phyloP scores from a whole-genome alignment of 331 rosid genomes.

The Telfairia occidentalis region DNA sequence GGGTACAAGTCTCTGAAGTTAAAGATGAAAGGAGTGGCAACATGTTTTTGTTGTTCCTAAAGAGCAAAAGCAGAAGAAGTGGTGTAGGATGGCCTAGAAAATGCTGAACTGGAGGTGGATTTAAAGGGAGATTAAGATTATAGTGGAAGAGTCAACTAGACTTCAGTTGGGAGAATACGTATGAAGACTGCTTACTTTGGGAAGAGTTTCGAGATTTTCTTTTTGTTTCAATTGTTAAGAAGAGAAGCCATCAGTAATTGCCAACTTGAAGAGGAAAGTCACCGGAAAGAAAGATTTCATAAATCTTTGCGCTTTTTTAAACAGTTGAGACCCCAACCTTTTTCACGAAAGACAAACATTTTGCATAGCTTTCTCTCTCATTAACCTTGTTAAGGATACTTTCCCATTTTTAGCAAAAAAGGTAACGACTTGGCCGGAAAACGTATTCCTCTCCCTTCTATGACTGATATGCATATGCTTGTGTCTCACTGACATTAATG shows the following conservation, averaged over 20 bases:
- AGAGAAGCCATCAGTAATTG: slow-evolving; percentile 40
- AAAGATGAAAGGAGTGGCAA: slow-evolving; percentile 34
- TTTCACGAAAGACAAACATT: slow-evolving; percentile 38
- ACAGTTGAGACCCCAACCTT: slow-evolving; percentile 63
- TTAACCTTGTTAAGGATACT: slow-evolving; percentile 31
- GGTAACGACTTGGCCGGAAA: slow-evolving; percentile 16
- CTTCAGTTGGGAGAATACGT: slow-evolving; percentile 56
- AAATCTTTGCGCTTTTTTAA: slow-evolving; percentile 68
- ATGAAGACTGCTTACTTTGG: slow-evolving; percentile 53
- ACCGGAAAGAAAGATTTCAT: slow-evolving; percentile 57
- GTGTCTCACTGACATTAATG: slow-evolving; percentile 36
- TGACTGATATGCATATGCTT: slow-evolving; percentile 24
- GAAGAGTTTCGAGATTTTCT: slow-evolving; percentile 44
- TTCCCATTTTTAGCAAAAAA: slow-evolving; percentile 32
- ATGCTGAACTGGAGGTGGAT: slow-evolving; percentile 34
- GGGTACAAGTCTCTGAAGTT: slow-evolving; percentile 21
- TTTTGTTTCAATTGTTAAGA: slow-evolving; percentile 35
- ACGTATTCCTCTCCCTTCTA: slow-evolving; percentile 23
- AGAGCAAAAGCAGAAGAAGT: slow-evolving; percentile 24
- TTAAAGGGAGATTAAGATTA: slow-evolving; percentile 38
- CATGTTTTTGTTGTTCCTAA: slow-evolving; percentile 18
- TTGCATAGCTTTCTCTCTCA: slow-evolving; percentile 14
- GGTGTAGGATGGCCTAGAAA: slow-evolving; percentile 30
- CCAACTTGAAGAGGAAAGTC: slow-evolving; percentile 61
- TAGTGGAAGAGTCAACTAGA: slow-evolving; percentile 65